Base-by-base conservation (phyloP, 1,139 yeast species). In the Taiozyma sp. region DNA sequence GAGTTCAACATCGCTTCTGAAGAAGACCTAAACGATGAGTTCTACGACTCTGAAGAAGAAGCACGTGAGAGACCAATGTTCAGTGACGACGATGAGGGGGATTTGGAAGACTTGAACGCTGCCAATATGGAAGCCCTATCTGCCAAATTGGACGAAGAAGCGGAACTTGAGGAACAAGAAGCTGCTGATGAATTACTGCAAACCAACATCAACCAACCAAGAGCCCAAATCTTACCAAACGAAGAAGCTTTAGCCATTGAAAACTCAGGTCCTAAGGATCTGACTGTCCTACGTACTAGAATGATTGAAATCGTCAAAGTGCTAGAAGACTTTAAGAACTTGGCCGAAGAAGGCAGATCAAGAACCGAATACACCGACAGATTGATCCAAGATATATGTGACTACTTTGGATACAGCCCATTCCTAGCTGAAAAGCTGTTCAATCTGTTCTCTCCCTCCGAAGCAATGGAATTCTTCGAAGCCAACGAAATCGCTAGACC, bases 401-500 rank as follows among this genome's bases (percentile, higher is more conserved):
- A 85, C 63, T 95, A 95, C 72, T 95, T 91, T 65, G 99, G 99
- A n/a, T 95, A 95, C 72, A 81, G 93, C n/a, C 88, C 83, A 61
- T 90, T 86, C 67, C 78, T 95, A 63, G 99, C 99, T 30, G 97
- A 90, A 64, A 91, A 91, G 68, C 77, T 93, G 54, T 90, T 90
- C 74, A 83, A 90, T 62, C 76, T 93, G 56, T 95, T 95, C 68
- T 81, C 95, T 16, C 98, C 98, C 40, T 78, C 93, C 19, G 99
- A 95, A 73, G 99, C 99, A 19, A 81, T 95, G 79, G 99, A 93
- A 69, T 95, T 95, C 66, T 95, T 95, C 62, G 99, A 95, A 74
- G 98, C 99, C 46, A 93, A 93, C 71, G 99, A 95, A 73, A 88
- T 91, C 53, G 88, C 96, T 37, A 81, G 99, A 69, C 99, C 99